These are phyloP conservation scores for Athelia psychrophila DNA, from an alignment of 1,284 basidiomycete species.

Conservation along the genomic window DNA sequence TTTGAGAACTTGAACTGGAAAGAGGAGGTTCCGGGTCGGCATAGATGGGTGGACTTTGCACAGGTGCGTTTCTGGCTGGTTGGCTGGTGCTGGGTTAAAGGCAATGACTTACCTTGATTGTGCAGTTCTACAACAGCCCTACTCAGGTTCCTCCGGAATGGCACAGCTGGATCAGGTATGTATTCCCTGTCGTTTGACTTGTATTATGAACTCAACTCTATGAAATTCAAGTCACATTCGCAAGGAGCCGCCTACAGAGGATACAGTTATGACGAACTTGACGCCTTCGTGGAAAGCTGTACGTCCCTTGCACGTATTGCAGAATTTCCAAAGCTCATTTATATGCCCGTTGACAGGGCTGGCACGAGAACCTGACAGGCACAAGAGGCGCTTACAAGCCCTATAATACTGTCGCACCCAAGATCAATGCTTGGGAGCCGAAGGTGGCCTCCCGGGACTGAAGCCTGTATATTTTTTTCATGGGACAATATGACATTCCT, in stretches of 20 bases:
- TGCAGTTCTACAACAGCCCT: slow-evolving; percentile 81
- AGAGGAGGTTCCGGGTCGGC: slow-evolving; percentile 88
- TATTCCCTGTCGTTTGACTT: too few relatives aligned
- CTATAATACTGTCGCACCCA: slow-evolving; percentile 85
- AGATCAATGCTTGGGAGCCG: slow-evolving; percentile 83
- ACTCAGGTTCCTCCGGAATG: slow-evolving; percentile 91
- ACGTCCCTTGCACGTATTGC: slow-evolving; percentile 29
- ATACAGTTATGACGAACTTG: slow-evolving; percentile 64
- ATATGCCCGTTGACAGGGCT: slow-evolving; percentile 47
- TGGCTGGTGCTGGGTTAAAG: background rate
- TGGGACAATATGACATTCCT: slow-evolving; percentile 1
- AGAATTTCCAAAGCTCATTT: slow-evolving; percentile 1
- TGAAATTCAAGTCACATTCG: slow-evolving; percentile 71
- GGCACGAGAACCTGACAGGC: slow-evolving; percentile 86
- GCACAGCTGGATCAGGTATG: slow-evolving; percentile 79
- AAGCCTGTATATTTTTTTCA: background rate
- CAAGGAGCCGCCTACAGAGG: slow-evolving; percentile 73
- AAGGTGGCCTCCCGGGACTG: slow-evolving; percentile 53
- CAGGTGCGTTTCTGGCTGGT: slow-evolving; percentile 49
- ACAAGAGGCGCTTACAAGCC: slow-evolving; percentile 85
- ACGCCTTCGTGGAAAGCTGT: slow-evolving; percentile 84
- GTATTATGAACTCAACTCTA: too few relatives aligned
- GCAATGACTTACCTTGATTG: slow-evolving; percentile 1
- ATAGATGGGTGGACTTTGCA: slow-evolving; percentile 90
- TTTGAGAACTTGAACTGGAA: slow-evolving; percentile 85